Base-by-base conservation (phyloP, 495 filamentous ascomycete species). In the Stereocaulon alpinum region DNA sequence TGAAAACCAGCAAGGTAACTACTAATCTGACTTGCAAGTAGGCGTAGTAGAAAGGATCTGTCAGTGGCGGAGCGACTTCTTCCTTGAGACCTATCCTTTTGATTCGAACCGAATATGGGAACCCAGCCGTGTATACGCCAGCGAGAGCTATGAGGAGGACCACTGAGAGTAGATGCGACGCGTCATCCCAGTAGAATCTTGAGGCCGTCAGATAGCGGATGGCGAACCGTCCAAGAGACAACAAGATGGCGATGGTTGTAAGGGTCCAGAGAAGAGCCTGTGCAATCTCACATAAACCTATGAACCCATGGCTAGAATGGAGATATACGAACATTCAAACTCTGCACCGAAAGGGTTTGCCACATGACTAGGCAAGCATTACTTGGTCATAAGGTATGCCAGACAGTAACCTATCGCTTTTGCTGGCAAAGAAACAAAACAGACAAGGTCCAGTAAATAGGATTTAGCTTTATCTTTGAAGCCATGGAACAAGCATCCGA, bases 181-280 rank as follows among this genome's bases (percentile, higher is more conserved):
- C 54, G 30, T 62, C 60, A 40, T 62, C 60, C 55, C 34, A 52
- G 37, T 59, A 51, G 56, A 62, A 59, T 30, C 45, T 34, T 53
- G 43, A 45, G 45, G 56, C 56, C 18, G 55, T 62, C 34, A 17
- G 15, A 40, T 59, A 58, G 34, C 60, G 60, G 29, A 62, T 62
- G 30, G 47, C 42, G 48, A 58, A 62, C 10, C 60, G 45, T 10
- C 60, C 60, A 30, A 32, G 30, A 12, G 60, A 58, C 24, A 62
- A 45, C 4, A 55, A 1, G 18, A 62, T 58, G 48, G 47, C 56
- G 40, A 62, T 15, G 1, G 55, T 27, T 12, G 45, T 59, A 14
- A 62, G 41, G n/a, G 55, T 62, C 60, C 60, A 62, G 15, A 59
- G 34, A 4, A 62, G 45, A 45, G 60, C 60, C 60, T 62, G 27